Conservation (phyloP, 2,329 filamentous ascomycete genomes). For the Diaporthe citri region DNA sequence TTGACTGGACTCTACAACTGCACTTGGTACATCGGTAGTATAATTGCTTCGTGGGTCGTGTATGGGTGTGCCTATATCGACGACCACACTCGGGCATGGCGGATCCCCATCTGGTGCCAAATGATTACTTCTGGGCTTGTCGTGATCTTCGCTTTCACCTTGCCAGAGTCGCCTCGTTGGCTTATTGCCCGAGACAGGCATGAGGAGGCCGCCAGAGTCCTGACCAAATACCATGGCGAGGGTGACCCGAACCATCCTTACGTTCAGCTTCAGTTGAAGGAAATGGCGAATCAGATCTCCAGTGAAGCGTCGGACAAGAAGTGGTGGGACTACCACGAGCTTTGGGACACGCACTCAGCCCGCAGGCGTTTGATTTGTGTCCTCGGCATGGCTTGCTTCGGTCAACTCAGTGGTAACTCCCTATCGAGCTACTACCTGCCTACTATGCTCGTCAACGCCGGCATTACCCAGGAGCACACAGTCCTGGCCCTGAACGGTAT, state of each 20-base stretch:
- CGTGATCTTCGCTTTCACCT: slow-evolving; percentile 55
- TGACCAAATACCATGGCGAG: slow-evolving; percentile 65
- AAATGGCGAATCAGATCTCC: slow-evolving; percentile 61
- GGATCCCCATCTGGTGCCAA: slow-evolving; percentile 65
- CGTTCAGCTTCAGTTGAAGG: slow-evolving; percentile 64
- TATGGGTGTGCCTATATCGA: slow-evolving; percentile 61
- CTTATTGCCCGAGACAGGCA: slow-evolving; percentile 56
- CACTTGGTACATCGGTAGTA: slow-evolving; percentile 64
- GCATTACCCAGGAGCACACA: slow-evolving; percentile 61
- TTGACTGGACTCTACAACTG: slow-evolving; percentile 67
- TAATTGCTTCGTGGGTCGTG: slow-evolving; percentile 66
- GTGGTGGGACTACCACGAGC: slow-evolving; percentile 68
- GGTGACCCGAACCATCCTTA: slow-evolving; percentile 62
- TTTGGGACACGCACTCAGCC: slow-evolving; percentile 62
- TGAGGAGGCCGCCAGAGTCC: slow-evolving; percentile 56
- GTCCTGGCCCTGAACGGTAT: slow-evolving; percentile 64
- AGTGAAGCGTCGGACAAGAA: slow-evolving; percentile 64
- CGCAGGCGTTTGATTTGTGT: slow-evolving; percentile 65
- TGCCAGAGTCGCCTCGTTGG: slow-evolving; percentile 64
- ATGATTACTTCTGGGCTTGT: slow-evolving; percentile 64
- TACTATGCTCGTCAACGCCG: slow-evolving; percentile 61
- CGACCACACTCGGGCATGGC: slow-evolving; percentile 55
- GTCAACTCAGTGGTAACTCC: slow-evolving; percentile 65
- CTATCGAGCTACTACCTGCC: slow-evolving; percentile 68
- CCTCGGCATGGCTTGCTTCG: slow-evolving; percentile 64